Percentiles rank a stretch among this genome's conserved stretches.
Evolutionary conservation across 306 rosid genomes (phyloP).

Genomic region (Vicia sativa): DNA sequence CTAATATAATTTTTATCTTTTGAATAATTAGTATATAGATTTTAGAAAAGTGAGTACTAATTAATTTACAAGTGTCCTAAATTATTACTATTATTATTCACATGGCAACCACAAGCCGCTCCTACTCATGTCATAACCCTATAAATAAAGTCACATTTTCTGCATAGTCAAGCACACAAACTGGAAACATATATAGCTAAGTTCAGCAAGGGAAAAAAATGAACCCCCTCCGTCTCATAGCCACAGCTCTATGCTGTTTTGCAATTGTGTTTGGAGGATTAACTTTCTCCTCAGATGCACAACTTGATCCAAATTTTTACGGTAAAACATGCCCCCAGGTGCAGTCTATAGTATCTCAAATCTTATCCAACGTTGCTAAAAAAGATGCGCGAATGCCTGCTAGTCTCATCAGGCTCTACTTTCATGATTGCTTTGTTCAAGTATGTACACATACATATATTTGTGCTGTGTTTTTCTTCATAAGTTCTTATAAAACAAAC

Average conservation of each 20-base stretch:
- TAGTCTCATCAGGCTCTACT: constrained; percentile 58
- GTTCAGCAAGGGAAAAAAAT: background rate
- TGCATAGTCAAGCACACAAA: background rate
- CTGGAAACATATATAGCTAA: background rate
- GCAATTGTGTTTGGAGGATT: constrained; percentile 39
- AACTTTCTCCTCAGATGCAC: constrained; percentile 37
- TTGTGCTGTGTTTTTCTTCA: too few species aligned
- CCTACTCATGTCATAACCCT: background rate
- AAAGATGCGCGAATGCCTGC: constrained; percentile 48
- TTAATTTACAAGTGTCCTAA: constrained; percentile 1
- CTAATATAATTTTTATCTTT: background rate
- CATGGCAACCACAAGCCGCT: background rate
- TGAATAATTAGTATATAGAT: background rate
- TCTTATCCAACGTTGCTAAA: background rate
- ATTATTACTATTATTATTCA: background rate
- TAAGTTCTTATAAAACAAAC: too few species aligned
- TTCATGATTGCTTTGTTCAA: constrained; percentile 63
- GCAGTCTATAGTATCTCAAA: background rate
- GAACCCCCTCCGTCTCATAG: background rate
- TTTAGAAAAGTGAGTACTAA: background rate
- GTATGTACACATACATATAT: background rate
- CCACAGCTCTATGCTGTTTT: constrained; percentile 17
- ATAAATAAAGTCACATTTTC: constrained; percentile 6
- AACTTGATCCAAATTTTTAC: constrained; percentile 25
- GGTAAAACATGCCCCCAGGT: background rate